phyloP scores from a whole-genome alignment of 2,329 filamentous ascomycete genomes.

The Paramyrothecium roridum region DNA sequence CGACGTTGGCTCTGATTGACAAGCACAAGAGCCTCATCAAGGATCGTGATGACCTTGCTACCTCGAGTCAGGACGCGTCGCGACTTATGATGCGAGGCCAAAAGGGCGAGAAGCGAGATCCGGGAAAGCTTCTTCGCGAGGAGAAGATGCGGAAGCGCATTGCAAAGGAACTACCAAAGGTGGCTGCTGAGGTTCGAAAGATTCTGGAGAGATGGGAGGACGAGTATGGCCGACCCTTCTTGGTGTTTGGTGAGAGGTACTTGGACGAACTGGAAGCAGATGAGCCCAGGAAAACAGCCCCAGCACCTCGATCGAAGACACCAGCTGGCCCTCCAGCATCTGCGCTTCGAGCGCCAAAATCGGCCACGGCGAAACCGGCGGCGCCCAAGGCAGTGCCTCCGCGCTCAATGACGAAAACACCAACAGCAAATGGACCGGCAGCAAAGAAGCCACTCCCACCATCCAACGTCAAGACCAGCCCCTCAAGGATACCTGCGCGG shows the following conservation, averaged over 20 bases:
- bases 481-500: slow-evolving; percentile 63
- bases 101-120: slow-evolving; percentile 92
- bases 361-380: slow-evolving; percentile 21
- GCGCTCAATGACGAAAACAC: slow-evolving; percentile 50
- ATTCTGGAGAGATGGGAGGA: slow-evolving; percentile 86
- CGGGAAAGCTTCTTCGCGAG: slow-evolving; percentile 87
- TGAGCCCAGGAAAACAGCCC: slow-evolving; percentile 55
- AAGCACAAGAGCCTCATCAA: slow-evolving; percentile 77
- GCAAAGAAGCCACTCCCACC: slow-evolving; percentile 22
- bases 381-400: slow-evolving; percentile 30
- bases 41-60: slow-evolving; percentile 82
- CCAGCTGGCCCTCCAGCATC: slow-evolving; percentile 60
- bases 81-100: slow-evolving; percentile 86
- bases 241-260: slow-evolving; percentile 89
- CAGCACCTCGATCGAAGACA: slow-evolving; percentile 62
- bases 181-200: slow-evolving; percentile 79
- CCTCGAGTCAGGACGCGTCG: slow-evolving; percentile 92
- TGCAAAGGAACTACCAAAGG: slow-evolving; percentile 89
- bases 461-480: slow-evolving; percentile 24
- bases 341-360: slow-evolving; percentile 31
- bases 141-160: slow-evolving; percentile 99
- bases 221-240: slow-evolving; percentile 88
- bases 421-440: slow-evolving; percentile 36
- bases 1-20: slow-evolving; percentile 78
- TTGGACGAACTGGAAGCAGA: slow-evolving; percentile 75